These are phyloP conservation scores for Umbelopsis sp. DNA, from an alignment of 371 early-diverging fungal species.

Conservation along the genomic window DNA sequence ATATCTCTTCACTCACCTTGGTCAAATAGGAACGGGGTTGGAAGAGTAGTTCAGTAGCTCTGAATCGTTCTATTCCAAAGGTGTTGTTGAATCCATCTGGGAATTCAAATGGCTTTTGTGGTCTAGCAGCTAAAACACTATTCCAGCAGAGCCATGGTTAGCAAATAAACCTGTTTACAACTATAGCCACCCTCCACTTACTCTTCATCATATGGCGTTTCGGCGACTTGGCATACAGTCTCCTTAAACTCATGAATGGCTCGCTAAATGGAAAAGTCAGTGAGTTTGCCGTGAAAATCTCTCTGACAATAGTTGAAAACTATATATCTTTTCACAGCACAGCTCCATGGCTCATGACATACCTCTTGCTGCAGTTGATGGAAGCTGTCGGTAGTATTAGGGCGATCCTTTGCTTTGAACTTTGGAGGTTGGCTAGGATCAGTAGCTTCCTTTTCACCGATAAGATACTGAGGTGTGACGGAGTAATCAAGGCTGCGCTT, in stretches of 20 bases:
- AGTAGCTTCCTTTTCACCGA: constrained; percentile 75
- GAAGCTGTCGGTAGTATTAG: constrained; percentile 68
- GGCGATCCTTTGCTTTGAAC: constrained; percentile 56
- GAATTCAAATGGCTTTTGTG: constrained; percentile 89
- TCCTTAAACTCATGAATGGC: constrained; percentile 92
- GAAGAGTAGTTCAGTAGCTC: constrained; percentile 85
- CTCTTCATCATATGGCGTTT: constrained; percentile 71
- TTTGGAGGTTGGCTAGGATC: constrained; percentile 71
- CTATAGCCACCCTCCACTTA: constrained; percentile 32
- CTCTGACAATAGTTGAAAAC: neutral
- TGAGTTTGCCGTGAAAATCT: neutral
- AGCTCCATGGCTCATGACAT: constrained; percentile 17
- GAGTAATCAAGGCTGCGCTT: constrained; percentile 58
- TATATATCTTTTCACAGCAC: too few relatives aligned
- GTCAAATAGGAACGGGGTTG: constrained; percentile 61
- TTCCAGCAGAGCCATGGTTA: neutral
- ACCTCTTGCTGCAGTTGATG: constrained; percentile 70
- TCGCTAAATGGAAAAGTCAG: constrained; percentile 34
- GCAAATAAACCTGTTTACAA: neutral
- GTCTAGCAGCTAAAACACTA: constrained; percentile 60
- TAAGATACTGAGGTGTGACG: constrained; percentile 85
- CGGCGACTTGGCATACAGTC: constrained; percentile 86
- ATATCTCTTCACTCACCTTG: neutral
- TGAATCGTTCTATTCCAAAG: constrained; percentile 83
- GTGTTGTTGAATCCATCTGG: constrained; percentile 90